These are phyloP conservation scores for Austroboletus niveus DNA, from an alignment of 1,284 basidiomycete genomes.

Conservation along the genomic window DNA sequence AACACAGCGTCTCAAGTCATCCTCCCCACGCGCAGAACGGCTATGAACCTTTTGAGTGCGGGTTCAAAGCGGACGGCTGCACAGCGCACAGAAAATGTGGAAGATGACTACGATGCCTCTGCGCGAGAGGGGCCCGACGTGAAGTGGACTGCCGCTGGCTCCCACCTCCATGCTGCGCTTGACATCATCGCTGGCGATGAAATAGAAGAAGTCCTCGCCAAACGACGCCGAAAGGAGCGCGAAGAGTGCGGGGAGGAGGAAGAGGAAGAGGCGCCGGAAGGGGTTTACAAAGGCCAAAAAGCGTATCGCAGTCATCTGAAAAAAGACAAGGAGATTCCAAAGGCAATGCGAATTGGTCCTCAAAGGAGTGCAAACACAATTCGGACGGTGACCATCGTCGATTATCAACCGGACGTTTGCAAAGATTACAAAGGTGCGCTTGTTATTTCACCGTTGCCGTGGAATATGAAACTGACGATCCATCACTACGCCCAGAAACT, in stretches of 20 bases:
- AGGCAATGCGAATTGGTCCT: constrained; percentile 88
- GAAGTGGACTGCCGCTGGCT: constrained; percentile 73
- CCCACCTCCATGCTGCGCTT: constrained; percentile 63
- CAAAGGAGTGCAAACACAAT: constrained; percentile 84
- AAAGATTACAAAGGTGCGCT: constrained; percentile 94
- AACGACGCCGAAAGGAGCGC: constrained; percentile 54
- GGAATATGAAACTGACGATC: constrained; percentile 21
- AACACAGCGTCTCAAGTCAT: constrained; percentile 62
- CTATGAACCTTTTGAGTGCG: constrained; percentile 73
- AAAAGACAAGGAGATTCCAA: constrained; percentile 79
- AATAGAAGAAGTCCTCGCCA: constrained; percentile 68
- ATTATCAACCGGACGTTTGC: constrained; percentile 99
- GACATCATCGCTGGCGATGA: constrained; percentile 80
- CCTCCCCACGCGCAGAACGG: constrained; percentile 66
- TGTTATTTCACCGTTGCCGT: constrained; percentile 5
- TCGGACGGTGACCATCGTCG: constrained; percentile 90
- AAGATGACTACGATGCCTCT: constrained; percentile 41
- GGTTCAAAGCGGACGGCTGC: constrained; percentile 77
- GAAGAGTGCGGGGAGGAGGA: constrained; percentile 58
- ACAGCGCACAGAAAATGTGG: constrained; percentile 50
- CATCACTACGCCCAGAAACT: constrained; percentile 63
- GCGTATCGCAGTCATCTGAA: constrained; percentile 83
- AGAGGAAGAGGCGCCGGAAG: constrained; percentile 74
- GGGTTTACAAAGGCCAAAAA: constrained; percentile 83
- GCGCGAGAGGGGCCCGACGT: constrained; percentile 69